Evolutionary conservation across 805 yeast species (phyloP).

Genomic region (Pichia membranifaciens): DNA sequence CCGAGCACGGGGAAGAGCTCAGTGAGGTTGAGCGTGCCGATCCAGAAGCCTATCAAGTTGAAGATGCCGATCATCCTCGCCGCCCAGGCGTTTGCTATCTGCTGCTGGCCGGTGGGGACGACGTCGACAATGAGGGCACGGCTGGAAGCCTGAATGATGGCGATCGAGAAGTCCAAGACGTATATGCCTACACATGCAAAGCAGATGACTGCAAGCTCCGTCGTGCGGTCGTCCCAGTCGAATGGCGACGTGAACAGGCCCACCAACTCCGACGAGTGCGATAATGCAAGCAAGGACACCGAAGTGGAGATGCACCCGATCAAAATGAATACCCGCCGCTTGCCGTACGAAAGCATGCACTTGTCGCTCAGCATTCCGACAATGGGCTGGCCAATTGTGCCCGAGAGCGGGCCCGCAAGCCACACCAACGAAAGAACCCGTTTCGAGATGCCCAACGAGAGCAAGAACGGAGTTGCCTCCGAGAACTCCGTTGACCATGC

Average conservation of each 20-base stretch:
- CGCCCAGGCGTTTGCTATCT: conserved; percentile 59
- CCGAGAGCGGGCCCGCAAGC: conserved; percentile 64
- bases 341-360: conserved; percentile 39
- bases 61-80: conserved; percentile 58
- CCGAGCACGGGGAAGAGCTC: conserved; percentile 37
- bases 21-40: conserved; percentile 45
- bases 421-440: conserved; percentile 51
- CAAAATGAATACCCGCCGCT: conserved; percentile 52
- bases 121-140: conserved; percentile 60
- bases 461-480: conserved; percentile 54
- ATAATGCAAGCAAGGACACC: conserved; percentile 38
- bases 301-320: conserved; percentile 48
- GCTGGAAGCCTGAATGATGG: conserved; percentile 53
- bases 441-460: conserved; percentile 59
- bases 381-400: conserved; percentile 58
- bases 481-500: conserved; percentile 65
- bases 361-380: conserved; percentile 55
- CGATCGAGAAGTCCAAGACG: conserved; percentile 50
- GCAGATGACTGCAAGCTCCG: conserved; percentile 35
- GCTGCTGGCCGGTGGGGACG: conserved; percentile 52
- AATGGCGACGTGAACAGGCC: conserved; percentile 25
- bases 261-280: conserved; percentile 41
- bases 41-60: conserved; percentile 50
- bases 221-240: conserved; percentile 14
- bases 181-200: conserved; percentile 51